These are phyloP conservation scores for Yamadazyma blattariae DNA, from an alignment of 1,139 yeast species.

Conservation along the genomic window DNA sequence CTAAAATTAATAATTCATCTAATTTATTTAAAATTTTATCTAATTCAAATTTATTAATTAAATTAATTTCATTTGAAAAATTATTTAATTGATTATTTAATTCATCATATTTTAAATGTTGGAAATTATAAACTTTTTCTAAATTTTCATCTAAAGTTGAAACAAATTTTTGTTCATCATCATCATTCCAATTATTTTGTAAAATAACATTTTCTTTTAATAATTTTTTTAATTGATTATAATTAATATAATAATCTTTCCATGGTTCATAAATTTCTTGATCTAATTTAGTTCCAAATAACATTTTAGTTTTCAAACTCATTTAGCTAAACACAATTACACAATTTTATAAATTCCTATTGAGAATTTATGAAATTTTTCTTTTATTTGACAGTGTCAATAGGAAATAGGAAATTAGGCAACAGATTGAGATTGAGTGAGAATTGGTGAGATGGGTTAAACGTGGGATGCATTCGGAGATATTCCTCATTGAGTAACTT, in stretches of 20 bases:
- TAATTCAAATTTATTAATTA: slow-evolving; percentile 43
- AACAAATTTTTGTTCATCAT: slow-evolving; percentile 83
- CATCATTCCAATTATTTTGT: slow-evolving; percentile 63
- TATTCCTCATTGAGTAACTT: too few relatives aligned
- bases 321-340: too few relatives aligned
- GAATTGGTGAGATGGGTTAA: too few relatives aligned
- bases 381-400: too few relatives aligned
- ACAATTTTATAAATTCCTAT: too few relatives aligned
- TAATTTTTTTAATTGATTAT: slow-evolving; percentile 74
- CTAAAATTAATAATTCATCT: slow-evolving; percentile 69
- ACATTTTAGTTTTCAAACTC: slow-evolving; percentile 44
- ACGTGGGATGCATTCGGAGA: too few relatives aligned
- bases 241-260: slow-evolving; percentile 79
- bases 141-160: slow-evolving; percentile 77
- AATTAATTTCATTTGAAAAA: slow-evolving; percentile 43
- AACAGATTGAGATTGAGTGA: too few relatives aligned
- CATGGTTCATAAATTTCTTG: slow-evolving; percentile 86
- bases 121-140: slow-evolving; percentile 92
- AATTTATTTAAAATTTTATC: slow-evolving; percentile 57
- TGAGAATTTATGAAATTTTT: background rate
- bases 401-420: too few relatives aligned
- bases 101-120: slow-evolving; percentile 65
- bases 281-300: slow-evolving; percentile 81
- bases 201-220: slow-evolving; percentile 74
- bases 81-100: slow-evolving; percentile 62